Conservation (phyloP, 768 basidiomycete genomes). For the Naganishia onofrii region DNA sequence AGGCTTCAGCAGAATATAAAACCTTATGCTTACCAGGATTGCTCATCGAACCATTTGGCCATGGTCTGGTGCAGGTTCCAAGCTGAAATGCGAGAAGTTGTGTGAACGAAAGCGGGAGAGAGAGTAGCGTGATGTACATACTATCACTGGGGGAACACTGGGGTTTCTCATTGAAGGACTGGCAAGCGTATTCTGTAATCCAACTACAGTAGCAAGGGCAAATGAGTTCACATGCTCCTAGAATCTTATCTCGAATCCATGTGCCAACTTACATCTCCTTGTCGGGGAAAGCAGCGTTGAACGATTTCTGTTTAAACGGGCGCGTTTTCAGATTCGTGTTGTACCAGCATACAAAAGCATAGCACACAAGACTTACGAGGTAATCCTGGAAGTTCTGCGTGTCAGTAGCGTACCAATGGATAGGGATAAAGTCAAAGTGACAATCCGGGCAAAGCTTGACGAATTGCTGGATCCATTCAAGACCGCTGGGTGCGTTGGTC, state of each 20-base stretch:
- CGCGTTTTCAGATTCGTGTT: too few species aligned
- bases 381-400: slow-evolving; percentile 57
- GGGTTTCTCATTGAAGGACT: slow-evolving; percentile 51
- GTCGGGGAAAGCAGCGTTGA: not conserved
- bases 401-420: slow-evolving; percentile 69
- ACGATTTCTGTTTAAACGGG: too few species aligned
- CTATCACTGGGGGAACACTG: slow-evolving; percentile 47
- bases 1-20: slow-evolving; percentile 37
- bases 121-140: slow-evolving; percentile 28
- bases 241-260: too few species aligned
- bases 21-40: slow-evolving; percentile 40
- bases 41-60: slow-evolving; percentile 49
- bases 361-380: slow-evolving; percentile 45
- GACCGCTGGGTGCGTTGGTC: slow-evolving; percentile 63
- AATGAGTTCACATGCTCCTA: too few species aligned
- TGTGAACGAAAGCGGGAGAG: not conserved
- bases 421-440: slow-evolving; percentile 57
- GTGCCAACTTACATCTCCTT: too few species aligned
- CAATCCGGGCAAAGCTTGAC: slow-evolving; percentile 22
- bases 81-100: slow-evolving; percentile 11
- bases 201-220: too few species aligned
- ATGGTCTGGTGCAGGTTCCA: slow-evolving; percentile 49
- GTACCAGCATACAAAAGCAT: not conserved
- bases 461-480: slow-evolving; percentile 60
- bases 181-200: slow-evolving; percentile 49